These are phyloP conservation scores for Jimgerdemannia flammicorona DNA, from an alignment of 192 early-diverging fungal genomes.

Conservation along the genomic window DNA sequence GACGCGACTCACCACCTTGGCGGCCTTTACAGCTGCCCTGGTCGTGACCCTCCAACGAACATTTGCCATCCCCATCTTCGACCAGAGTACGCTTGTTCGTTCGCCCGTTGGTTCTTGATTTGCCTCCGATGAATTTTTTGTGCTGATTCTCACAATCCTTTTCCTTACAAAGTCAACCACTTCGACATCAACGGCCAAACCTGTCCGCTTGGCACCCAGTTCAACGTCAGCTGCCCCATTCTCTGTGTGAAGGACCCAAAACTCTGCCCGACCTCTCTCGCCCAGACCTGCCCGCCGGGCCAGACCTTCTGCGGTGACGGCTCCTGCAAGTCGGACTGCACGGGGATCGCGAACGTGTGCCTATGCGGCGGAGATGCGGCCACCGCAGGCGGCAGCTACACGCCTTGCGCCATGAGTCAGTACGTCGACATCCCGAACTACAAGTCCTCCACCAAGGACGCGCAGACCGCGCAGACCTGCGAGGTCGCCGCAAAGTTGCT, in stretches of 20 bases:
- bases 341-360: constrained; percentile 43
- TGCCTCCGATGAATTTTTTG: background rate
- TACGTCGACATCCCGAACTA: constrained; percentile 39
- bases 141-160: background rate
- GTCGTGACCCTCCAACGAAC: background rate
- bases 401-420: constrained; percentile 46
- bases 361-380: constrained; percentile 34
- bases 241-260: constrained; percentile 46
- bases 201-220: constrained; percentile 46
- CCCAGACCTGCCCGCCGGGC: constrained; percentile 31
- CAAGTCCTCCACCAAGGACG: constrained; percentile 42
- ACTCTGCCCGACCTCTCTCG: constrained; percentile 43
- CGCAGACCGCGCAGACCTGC: constrained; percentile 24
- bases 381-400: constrained; percentile 27
- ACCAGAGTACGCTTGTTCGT: background rate
- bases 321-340: constrained; percentile 40
- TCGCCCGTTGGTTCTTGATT: background rate
- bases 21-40: background rate
- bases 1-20: background rate
- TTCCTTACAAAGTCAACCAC: constrained; percentile 33
- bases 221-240: constrained; percentile 43
- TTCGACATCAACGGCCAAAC: constrained; percentile 40
- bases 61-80: background rate
- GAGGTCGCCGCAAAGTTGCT: constrained; percentile 9
- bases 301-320: constrained; percentile 54